Evolutionary conservation across 169 alveolate genomes (phyloP).

Genomic region (Cryptosporidium muris): DNA sequence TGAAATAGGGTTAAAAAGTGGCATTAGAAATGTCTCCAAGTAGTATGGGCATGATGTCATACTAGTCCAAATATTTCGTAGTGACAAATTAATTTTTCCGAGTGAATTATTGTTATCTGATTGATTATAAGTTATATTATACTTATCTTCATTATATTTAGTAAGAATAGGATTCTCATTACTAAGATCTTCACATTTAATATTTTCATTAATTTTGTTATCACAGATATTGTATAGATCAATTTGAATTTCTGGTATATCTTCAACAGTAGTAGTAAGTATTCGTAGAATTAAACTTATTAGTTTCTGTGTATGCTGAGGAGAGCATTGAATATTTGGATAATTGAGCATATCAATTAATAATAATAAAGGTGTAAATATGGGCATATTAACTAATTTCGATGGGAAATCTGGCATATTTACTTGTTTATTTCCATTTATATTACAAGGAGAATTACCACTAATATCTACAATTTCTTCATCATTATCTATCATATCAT

Average conservation of each 20-base stretch:
- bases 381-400: background rate
- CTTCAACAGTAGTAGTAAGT: slow-evolving; percentile 15
- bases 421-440: background rate
- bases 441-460: background rate
- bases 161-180: background rate
- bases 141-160: background rate
- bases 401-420: slow-evolving; percentile 36
- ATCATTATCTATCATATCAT: background rate
- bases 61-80: background rate
- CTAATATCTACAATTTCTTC: background rate
- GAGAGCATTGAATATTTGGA: slow-evolving; percentile 25
- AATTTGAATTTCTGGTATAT: slow-evolving; percentile 32
- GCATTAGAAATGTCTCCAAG: slow-evolving; percentile 14
- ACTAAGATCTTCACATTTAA: no score
- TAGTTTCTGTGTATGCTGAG: slow-evolving; percentile 49
- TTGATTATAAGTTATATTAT: background rate
- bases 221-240: slow-evolving; percentile 16
- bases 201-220: background rate
- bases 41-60: background rate
- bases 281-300: background rate
- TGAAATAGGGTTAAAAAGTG: slow-evolving; percentile 47
- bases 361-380: slow-evolving; percentile 39
- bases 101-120: background rate
- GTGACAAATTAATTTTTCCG: background rate
- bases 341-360: slow-evolving; percentile 25